Evolutionary conservation across 305 asterid genomes (phyloP), one percentile per base, ranked within the genome.

Genomic region (Solanum hybrid): DNA sequence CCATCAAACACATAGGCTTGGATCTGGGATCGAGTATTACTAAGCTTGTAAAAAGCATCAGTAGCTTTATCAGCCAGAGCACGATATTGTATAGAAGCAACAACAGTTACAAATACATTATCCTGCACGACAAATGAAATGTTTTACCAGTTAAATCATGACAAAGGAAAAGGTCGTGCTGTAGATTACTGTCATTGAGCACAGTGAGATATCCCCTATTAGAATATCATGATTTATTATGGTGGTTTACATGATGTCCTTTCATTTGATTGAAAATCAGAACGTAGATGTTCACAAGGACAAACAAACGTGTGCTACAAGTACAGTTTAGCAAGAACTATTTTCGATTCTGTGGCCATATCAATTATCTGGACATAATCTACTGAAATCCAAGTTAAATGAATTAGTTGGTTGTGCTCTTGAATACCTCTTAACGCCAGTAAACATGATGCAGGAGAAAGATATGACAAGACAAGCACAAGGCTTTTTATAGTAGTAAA

Each of bases 1-100:
- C 93, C 94, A 88, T 92, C 93, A 76, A 92, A 92, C 51, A 92
- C 94, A 88, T 92, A 92, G 86, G 94, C 93, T 84, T 92, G 94
- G 85, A 92, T 92, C 89, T 92, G 92, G 81, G 88, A 40, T 88
- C 91, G 89, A 32, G 93, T 91, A 87, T 92, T 92, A 86, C 91
- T 92, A 11, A 92, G 94, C 76, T 40, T 91, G 89, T 92, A 92
- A 85, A 92, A 92, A 69, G 94, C 94, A 76, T 92, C 94, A 80
- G 89, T 89, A 29, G 94, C 93, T 88, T 90, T 92, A 26, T 90
- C 91, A 88, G 92, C 91, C 42, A 92, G 88, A 40, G 94, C 92
- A 40, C 93, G 91, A 38, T 91, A 92, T 72, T 92, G 94, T 32
- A 91, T 88, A 29, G 94, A 92, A 42, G 93, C 94, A 76, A 92